Conservation (phyloP, 306 rosid genomes). For the Prinsepia uniflora region DNA sequence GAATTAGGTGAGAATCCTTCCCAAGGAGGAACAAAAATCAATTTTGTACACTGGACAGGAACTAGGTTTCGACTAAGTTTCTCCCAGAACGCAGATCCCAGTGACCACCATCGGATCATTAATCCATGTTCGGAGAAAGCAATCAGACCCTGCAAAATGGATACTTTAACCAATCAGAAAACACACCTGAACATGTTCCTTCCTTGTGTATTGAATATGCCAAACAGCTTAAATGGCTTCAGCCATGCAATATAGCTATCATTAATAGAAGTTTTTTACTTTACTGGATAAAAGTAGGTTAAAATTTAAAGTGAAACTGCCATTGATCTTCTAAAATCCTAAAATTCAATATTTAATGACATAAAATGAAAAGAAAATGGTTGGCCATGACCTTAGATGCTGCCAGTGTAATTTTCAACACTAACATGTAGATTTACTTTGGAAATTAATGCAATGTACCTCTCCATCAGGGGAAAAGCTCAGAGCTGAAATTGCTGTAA, state of each 20-base stretch:
- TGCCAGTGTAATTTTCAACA: neutral
- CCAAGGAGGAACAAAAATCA: constrained; percentile 95
- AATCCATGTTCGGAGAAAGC: constrained; percentile 94
- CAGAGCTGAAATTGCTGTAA: constrained; percentile 81
- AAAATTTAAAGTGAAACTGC: neutral
- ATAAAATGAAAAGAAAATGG: neutral
- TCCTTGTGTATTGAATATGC: constrained; percentile 4
- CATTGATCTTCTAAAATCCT: neutral
- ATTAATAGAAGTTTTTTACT: neutral
- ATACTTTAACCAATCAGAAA: constrained; percentile 17
- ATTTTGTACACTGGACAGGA: constrained; percentile 92
- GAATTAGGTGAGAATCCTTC: constrained; percentile 98
- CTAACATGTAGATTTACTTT: neutral
- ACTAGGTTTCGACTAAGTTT: constrained; percentile 75
- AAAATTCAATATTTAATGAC: neutral
- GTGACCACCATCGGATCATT: constrained; percentile 98
- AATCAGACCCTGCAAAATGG: constrained; percentile 69
- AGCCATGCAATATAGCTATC: neutral
- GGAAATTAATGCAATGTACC: constrained; percentile 40
- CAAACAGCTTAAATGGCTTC: neutral
- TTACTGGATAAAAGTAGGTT: neutral
- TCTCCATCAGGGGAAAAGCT: constrained; percentile 99
- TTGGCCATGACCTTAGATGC: neutral
- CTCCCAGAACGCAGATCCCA: constrained; percentile 99
- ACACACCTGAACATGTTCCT: neutral